A percentile compares a stretch with the other conserved stretches of the same genome.
These are phyloP conservation scores for Seiridium unicorne DNA, from an alignment of 2,329 filamentous ascomycete genomes.

Conservation along the genomic window DNA sequence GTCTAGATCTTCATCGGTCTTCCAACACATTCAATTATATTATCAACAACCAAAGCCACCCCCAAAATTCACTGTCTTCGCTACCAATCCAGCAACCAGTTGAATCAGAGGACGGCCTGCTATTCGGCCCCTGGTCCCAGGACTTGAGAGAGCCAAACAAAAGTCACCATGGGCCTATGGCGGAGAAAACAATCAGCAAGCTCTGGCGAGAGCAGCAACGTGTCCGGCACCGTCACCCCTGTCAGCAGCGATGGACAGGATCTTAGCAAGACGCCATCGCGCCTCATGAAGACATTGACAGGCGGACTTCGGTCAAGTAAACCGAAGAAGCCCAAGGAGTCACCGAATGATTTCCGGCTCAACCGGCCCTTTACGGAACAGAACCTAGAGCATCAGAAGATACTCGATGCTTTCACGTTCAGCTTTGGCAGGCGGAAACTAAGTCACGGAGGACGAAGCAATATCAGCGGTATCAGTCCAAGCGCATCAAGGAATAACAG, in stretches of 20 bases:
- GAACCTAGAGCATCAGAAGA: conserved; percentile 31
- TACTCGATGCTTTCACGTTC: conserved; percentile 28
- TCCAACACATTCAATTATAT: no score
- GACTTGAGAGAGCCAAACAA: no score
- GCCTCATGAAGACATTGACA: conserved; percentile 19
- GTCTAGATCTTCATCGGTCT: no score
- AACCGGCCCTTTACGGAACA: conserved; percentile 29
- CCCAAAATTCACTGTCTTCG: no score
- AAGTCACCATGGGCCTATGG: conserved; percentile 16
- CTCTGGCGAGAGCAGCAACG: conserved; percentile 15
- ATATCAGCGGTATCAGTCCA: conserved; percentile 26
- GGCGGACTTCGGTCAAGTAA: conserved; percentile 15
- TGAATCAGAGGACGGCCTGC: no score
- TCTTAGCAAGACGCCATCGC: conserved; percentile 16
- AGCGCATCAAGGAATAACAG: conserved; percentile 23
- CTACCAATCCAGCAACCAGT: no score
- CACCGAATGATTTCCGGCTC: conserved; percentile 16
- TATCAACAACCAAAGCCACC: no score
- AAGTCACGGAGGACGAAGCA: conserved; percentile 19
- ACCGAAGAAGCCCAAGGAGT: conserved; percentile 11
- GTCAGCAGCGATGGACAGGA: conserved; percentile 16
- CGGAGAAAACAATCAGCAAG: conserved; percentile 19
- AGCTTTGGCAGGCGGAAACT: conserved; percentile 20
- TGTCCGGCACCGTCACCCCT: conserved; percentile 18
- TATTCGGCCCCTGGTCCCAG: no score